A percentile compares a stretch with the other conserved stretches of the same genome.
Conservation (phyloP, 2,329 filamentous ascomycete species). For the Colletotrichum lentis region DNA sequence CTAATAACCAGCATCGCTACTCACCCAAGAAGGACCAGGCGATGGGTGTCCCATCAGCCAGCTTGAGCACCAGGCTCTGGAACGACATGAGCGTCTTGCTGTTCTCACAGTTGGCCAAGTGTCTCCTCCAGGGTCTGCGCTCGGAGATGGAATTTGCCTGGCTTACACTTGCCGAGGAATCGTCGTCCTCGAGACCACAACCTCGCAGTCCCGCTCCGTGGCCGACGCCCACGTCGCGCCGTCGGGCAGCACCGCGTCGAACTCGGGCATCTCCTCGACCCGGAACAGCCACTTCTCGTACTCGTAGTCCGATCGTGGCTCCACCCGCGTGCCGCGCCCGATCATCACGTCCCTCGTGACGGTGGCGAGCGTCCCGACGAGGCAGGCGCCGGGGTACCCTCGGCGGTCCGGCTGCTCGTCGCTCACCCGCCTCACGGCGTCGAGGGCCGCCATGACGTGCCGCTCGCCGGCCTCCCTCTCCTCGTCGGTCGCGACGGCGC, state of each 20-base stretch:
- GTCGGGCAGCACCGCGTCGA: slow-evolving; percentile 48
- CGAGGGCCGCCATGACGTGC: slow-evolving; percentile 48
- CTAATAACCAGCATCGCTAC: not conserved
- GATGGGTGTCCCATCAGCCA: slow-evolving; percentile 58
- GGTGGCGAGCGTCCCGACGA: slow-evolving; percentile 50
- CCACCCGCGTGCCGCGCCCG: slow-evolving; percentile 39
- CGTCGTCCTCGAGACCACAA: slow-evolving; percentile 63
- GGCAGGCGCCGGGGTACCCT: slow-evolving; percentile 44
- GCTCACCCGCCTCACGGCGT: slow-evolving; percentile 44
- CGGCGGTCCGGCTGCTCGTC: slow-evolving; percentile 39
- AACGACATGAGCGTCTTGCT: slow-evolving; percentile 55
- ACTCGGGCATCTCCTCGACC: slow-evolving; percentile 53
- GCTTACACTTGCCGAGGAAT: slow-evolving; percentile 64
- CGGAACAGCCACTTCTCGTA: slow-evolving; percentile 69
- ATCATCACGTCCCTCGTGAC: slow-evolving; percentile 38
- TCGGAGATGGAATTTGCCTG: slow-evolving; percentile 24
- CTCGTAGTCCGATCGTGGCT: slow-evolving; percentile 42
- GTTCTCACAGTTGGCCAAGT: too few species aligned
- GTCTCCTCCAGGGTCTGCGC: too few species aligned
- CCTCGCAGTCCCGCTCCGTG: slow-evolving; percentile 58
- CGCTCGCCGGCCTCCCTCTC: slow-evolving; percentile 43
- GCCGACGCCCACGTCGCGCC: slow-evolving; percentile 66
- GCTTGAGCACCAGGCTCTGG: slow-evolving; percentile 58
- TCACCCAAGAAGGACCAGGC: slow-evolving; percentile 70
- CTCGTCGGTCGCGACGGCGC: slow-evolving; percentile 17